phyloP scores from a whole-genome alignment of 2,329 filamentous ascomycete species.

The Aspergillus novofumigatus region DNA sequence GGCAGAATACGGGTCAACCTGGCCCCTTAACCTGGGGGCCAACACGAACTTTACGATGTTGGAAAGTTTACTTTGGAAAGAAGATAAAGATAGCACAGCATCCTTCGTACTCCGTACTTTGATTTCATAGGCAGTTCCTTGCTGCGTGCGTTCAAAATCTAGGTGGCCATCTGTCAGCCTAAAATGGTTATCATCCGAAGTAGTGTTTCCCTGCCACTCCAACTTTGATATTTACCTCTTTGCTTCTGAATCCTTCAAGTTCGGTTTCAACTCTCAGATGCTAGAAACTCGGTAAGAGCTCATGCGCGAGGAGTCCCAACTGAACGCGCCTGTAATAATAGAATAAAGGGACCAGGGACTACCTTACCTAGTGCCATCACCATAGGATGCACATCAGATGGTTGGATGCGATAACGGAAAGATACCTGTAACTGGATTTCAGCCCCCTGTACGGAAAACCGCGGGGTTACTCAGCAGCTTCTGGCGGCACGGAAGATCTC shows the following conservation, averaged over 20 bases:
- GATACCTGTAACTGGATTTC: not conserved
- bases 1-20: not conserved
- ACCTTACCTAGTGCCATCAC: no score
- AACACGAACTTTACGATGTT: not conserved
- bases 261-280: not conserved
- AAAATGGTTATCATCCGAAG: not conserved
- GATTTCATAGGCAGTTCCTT: not conserved
- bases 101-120: not conserved
- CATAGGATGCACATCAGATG: not conserved
- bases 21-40: not conserved
- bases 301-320: not conserved
- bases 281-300: not conserved
- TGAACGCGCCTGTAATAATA: not conserved
- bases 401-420: not conserved
- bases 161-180: not conserved
- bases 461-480: conserved; percentile 2
- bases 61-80: not conserved
- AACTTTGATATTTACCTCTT: not conserved
- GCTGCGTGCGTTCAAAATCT: not conserved
- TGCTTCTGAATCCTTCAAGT: not conserved
- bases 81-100: conserved; percentile 1
- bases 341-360: not conserved
- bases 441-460: not conserved
- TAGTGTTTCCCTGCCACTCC: not conserved
- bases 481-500: conserved; percentile 1